Conservation (phyloP, 2,329 filamentous ascomycete genomes). For the Penicillium vulpinum region DNA sequence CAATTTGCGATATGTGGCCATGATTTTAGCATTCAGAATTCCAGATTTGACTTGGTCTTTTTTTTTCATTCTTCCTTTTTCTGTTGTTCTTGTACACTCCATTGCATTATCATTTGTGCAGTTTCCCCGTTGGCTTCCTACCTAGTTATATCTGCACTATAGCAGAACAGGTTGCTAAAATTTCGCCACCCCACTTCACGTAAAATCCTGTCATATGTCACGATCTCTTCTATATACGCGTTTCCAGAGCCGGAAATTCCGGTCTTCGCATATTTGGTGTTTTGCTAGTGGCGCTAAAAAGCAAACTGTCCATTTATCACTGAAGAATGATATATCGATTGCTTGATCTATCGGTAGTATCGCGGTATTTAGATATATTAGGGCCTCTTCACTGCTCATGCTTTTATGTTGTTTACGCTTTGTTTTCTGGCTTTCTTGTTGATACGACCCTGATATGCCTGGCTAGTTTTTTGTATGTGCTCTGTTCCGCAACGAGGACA, state of each 20-base stretch:
- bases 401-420: background rate
- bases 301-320: background rate
- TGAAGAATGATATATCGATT: background rate
- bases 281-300: background rate
- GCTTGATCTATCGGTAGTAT: background rate
- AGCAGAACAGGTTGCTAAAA: background rate
- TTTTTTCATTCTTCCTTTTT: background rate
- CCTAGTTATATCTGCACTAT: background rate
- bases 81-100: background rate
- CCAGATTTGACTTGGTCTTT: background rate
- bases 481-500: no score
- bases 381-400: background rate
- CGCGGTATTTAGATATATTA: background rate
- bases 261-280: no score
- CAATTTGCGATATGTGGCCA: conserved; percentile 4
- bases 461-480: no score
- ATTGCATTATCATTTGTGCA: background rate
- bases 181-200: background rate
- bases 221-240: background rate
- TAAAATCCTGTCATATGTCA: background rate
- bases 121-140: background rate
- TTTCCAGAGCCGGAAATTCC: no score
- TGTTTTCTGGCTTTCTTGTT: background rate
- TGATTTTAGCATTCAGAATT: conserved; percentile 7
- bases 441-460: no score